These are phyloP conservation scores for Scytalidium sp. DNA, from an alignment of 2,329 filamentous ascomycete genomes.

Conservation along the genomic window DNA sequence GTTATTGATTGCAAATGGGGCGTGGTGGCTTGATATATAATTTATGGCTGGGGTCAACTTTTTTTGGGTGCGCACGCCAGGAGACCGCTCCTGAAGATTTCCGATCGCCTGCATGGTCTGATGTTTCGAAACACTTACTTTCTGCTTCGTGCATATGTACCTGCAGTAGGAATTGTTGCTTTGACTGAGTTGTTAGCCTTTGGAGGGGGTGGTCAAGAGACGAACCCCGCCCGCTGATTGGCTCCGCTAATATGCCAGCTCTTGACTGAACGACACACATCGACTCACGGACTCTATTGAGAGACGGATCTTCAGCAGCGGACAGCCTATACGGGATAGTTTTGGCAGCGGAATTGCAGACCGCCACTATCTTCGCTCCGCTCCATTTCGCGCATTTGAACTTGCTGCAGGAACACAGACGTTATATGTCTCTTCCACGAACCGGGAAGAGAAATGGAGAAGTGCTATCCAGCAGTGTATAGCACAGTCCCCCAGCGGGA, in stretches of 20 bases:
- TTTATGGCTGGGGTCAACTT: not conserved
- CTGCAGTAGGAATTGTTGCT: not conserved
- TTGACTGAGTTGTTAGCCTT: not conserved
- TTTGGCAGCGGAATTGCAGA: not conserved
- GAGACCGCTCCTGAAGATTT: not conserved
- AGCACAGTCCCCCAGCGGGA: not conserved
- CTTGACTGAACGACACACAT: not conserved
- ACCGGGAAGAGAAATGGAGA: not conserved
- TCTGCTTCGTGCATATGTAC: not conserved
- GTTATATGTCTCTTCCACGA: not conserved
- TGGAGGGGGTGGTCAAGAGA: not conserved
- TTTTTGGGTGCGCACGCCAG: not conserved
- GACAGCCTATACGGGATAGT: not conserved
- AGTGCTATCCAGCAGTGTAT: not conserved
- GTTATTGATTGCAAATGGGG: no score
- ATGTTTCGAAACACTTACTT: not conserved
- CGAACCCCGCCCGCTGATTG: not conserved
- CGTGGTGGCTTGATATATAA: not conserved
- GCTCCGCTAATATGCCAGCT: not conserved
- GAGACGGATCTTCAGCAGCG: not conserved
- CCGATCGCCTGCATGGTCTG: not conserved
- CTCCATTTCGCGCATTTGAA: not conserved
- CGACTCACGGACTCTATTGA: not conserved
- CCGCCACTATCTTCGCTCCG: not conserved
- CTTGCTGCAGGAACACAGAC: not conserved